These are phyloP conservation scores for Pilatotrama ljubarskyi DNA, from an alignment of 768 basidiomycete genomes.

Conservation along the genomic window DNA sequence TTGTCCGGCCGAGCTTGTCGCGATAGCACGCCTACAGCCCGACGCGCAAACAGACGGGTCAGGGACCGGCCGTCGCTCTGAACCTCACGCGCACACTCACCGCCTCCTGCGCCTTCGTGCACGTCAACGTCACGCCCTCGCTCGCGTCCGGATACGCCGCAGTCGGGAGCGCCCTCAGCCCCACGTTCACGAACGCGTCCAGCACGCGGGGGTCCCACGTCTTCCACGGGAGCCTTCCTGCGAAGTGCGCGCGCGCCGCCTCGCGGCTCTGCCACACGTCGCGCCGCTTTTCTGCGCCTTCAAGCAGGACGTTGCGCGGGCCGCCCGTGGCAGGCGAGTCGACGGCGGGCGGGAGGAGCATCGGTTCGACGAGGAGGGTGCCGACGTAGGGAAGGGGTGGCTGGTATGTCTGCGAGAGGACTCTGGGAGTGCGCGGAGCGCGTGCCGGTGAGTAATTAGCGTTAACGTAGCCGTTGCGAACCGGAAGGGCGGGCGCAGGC, in stretches of 20 bases:
- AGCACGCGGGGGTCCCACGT: constrained; percentile 16
- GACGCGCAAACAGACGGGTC: not conserved
- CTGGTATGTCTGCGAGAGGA: no score
- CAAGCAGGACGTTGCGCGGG: constrained; percentile 24
- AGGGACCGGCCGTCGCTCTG: no score
- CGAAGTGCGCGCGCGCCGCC: constrained; percentile 43
- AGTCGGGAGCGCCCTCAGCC: constrained; percentile 38
- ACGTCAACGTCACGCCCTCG: constrained; percentile 52
- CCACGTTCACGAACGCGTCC: not conserved
- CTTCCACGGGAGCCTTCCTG: constrained; percentile 9
- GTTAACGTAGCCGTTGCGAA: no score
- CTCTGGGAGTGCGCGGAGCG: no score
- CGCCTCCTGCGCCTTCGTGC: constrained; percentile 47
- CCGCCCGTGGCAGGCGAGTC: no score
- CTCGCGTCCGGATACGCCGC: no score
- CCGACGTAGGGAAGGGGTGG: no score
- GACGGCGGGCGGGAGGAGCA: no score
- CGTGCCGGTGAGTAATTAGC: no score
- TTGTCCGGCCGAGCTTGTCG: constrained; percentile 36
- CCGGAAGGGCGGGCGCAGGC: no score
- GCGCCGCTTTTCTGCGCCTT: constrained; percentile 40
- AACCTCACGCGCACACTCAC: constrained; percentile 21
- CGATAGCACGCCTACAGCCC: constrained; percentile 38
- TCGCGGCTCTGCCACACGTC: constrained; percentile 55
- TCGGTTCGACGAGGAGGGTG: no score